A percentile compares a stretch with the other conserved stretches of the same genome.
These are phyloP conservation scores for Parascedosporium putredinis DNA, from an alignment of 2,329 filamentous ascomycete species.

Conservation along the genomic window DNA sequence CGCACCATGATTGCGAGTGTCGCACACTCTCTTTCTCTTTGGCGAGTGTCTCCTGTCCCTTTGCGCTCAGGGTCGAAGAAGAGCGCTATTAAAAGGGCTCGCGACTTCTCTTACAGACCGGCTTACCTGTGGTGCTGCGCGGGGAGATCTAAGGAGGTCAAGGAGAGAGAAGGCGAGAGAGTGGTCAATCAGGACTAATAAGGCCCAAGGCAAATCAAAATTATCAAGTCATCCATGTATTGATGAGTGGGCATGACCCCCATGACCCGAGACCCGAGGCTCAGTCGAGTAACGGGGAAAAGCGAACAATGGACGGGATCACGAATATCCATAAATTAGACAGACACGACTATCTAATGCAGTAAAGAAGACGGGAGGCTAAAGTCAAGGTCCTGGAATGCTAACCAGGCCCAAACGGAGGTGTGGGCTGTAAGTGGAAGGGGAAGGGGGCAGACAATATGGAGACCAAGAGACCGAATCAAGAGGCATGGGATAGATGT, in stretches of 20 bases:
- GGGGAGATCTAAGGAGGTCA: background rate
- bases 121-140: background rate
- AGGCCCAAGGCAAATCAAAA: too few species aligned
- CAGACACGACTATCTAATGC: background rate
- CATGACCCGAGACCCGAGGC: too few species aligned
- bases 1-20: conserved; percentile 1
- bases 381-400: background rate
- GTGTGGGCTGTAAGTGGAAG: background rate
- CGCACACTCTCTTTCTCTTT: background rate
- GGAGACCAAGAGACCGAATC: background rate
- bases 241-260: too few species aligned
- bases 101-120: background rate
- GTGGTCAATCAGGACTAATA: too few species aligned
- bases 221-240: too few species aligned
- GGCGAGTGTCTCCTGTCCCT: too few species aligned
- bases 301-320: too few species aligned
- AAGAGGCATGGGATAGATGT: background rate
- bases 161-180: background rate
- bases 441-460: background rate
- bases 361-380: background rate
- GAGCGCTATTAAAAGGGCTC: background rate
- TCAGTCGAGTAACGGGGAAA: too few species aligned
- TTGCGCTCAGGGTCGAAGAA: too few species aligned
- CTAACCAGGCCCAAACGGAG: background rate
- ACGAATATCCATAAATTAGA: background rate